phyloP scores from a whole-genome alignment of 139 green algal genomes.

The Gonium pectorale region DNA sequence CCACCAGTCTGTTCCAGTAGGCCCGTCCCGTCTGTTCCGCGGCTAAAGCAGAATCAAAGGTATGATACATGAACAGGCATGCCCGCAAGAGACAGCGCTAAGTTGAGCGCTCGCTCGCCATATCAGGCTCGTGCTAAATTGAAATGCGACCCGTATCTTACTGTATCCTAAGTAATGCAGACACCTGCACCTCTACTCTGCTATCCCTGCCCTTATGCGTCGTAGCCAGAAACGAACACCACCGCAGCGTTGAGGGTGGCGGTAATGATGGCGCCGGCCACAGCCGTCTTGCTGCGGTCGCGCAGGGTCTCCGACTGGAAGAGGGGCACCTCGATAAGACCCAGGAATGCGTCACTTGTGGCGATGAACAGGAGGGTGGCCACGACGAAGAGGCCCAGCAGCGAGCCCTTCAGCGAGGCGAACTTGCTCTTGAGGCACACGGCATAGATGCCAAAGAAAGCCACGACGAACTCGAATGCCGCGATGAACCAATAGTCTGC shows the following conservation, averaged over 20 bases:
- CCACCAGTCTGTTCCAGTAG: too few species aligned
- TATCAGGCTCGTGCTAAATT: too few species aligned
- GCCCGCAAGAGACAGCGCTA: too few species aligned
- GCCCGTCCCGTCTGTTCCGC: too few species aligned
- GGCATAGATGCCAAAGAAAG: neutral
- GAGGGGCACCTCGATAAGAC: neutral
- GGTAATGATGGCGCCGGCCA: slow-evolving; percentile 26
- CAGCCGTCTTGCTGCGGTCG: slow-evolving; percentile 29
- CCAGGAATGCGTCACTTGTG: slow-evolving; percentile 10
- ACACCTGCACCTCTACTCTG: too few species aligned
- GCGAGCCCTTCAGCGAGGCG: neutral
- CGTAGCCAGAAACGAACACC: slow-evolving; percentile 1
- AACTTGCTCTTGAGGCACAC: slow-evolving; percentile 3
- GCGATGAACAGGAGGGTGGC: slow-evolving; percentile 30
- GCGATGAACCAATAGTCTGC: slow-evolving; percentile 36
- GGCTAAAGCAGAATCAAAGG: too few species aligned
- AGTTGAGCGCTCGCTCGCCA: too few species aligned
- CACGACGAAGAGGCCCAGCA: slow-evolving; percentile 28
- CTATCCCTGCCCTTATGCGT: neutral
- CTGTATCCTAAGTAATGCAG: too few species aligned
- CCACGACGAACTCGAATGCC: slow-evolving; percentile 1
- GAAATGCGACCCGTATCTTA: too few species aligned
- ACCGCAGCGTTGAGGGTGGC: slow-evolving; percentile 2
- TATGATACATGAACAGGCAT: too few species aligned
- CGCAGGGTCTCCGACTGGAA: slow-evolving; percentile 30